Conservation (phyloP, 1,284 basidiomycete genomes). For the Rhodotorula sp. region DNA sequence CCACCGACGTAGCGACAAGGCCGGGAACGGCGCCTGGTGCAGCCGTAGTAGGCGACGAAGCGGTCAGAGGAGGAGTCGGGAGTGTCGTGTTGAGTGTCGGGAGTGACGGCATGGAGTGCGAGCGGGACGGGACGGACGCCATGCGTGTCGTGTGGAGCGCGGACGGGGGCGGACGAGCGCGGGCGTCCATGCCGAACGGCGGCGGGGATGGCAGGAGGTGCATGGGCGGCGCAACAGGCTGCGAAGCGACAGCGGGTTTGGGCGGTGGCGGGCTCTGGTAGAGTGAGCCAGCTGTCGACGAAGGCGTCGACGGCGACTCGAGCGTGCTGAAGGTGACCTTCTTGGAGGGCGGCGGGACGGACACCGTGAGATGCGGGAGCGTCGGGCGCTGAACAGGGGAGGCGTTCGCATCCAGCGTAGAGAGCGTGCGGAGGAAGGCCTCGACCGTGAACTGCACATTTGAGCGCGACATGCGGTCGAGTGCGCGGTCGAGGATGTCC, state of each 20-base stretch:
- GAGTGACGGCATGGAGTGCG: conserved; percentile 3
- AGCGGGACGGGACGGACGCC: neutral
- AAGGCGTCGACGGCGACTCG: conserved; percentile 35
- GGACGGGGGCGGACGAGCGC: no score
- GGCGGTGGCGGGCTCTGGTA: conserved; percentile 10
- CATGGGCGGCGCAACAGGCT: neutral
- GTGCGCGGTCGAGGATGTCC: conserved; percentile 29
- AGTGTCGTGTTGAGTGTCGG: neutral
- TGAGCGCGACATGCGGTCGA: conserved; percentile 10
- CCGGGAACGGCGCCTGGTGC: conserved; percentile 4
- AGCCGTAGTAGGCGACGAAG: neutral
- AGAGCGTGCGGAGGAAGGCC: conserved; percentile 28
- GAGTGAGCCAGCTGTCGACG: conserved; percentile 7
- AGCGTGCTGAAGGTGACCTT: conserved; percentile 25
- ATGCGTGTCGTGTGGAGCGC: no score
- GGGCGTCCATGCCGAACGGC: no score
- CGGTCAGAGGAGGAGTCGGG: neutral
- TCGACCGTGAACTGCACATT: conserved; percentile 29
- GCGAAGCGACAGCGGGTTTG: neutral
- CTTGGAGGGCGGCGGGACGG: conserved; percentile 8
- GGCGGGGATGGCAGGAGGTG: neutral
- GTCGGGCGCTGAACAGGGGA: conserved; percentile 6
- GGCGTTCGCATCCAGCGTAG: conserved; percentile 20
- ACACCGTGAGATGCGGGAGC: conserved; percentile 7
- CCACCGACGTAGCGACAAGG: conserved; percentile 29